Percentiles rank a stretch among this genome's conserved stretches.
These are phyloP conservation scores for Podila horticola DNA, from an alignment of 192 early-diverging fungal genomes.

Conservation along the genomic window DNA sequence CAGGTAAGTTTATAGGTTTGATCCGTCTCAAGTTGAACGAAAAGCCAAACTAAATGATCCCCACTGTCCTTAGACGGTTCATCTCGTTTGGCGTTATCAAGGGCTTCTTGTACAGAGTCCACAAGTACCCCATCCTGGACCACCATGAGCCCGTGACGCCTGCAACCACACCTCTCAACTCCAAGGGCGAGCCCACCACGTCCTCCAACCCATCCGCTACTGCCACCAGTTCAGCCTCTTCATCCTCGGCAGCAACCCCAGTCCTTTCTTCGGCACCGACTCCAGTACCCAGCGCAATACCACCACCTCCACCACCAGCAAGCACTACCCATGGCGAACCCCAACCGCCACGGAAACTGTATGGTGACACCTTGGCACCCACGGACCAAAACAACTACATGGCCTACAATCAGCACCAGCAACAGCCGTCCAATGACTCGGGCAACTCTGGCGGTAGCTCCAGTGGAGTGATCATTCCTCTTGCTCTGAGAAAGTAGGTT, in stretches of 20 bases:
- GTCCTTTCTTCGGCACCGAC: background rate
- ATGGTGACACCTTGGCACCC: constrained; percentile 18
- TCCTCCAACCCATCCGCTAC: background rate
- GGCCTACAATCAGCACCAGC: background rate
- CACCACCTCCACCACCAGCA: background rate
- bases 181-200: background rate
- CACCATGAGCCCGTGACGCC: constrained; percentile 11
- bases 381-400: constrained; percentile 13
- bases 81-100: constrained; percentile 93
- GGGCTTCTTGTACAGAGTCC: constrained; percentile 83
- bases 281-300: constrained; percentile 2
- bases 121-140: constrained; percentile 86
- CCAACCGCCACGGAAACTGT: constrained; percentile 12
- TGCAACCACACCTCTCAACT: background rate
- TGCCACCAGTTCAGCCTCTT: background rate
- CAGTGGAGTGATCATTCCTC: constrained; percentile 16
- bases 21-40: too few relatives aligned
- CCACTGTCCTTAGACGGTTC: constrained; percentile 70
- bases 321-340: background rate
- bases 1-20: constrained; percentile 20
- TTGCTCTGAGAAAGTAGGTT: constrained; percentile 20
- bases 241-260: background rate
- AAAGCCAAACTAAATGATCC: too few relatives aligned
- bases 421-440: background rate
- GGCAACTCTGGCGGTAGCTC: background rate